Conservation (phyloP, 208 protist species). For the Wallacemonas sp. region DNA sequence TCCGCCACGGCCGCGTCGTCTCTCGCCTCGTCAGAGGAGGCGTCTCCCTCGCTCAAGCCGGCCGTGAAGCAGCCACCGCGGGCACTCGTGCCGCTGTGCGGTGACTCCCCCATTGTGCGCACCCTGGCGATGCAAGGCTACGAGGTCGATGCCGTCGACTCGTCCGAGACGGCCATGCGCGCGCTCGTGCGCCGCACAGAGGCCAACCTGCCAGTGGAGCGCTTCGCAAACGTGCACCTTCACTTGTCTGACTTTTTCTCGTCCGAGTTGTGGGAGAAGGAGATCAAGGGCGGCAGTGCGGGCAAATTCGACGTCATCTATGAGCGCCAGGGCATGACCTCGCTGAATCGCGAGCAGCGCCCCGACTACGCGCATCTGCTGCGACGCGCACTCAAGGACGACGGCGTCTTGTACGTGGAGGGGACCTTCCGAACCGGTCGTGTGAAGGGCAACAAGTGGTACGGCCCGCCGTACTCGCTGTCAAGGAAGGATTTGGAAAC, state of each 20-base stretch:
- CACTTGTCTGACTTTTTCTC: conserved; percentile 83
- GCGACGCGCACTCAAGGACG: conserved; percentile 78
- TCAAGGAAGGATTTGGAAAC: conserved; percentile 69
- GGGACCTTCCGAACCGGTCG: conserved; percentile 86
- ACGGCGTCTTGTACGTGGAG: conserved; percentile 88
- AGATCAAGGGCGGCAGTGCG: conserved; percentile 39
- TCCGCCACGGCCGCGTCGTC: neutral
- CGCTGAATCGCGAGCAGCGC: conserved; percentile 75
- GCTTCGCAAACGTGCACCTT: conserved; percentile 56
- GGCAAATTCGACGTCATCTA: conserved; percentile 88
- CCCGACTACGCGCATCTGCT: conserved; percentile 84
- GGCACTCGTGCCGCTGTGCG: conserved; percentile 88
- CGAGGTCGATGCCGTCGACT: conserved; percentile 84
- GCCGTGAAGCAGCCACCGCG: conserved; percentile 17
- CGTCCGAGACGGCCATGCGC: conserved; percentile 75
- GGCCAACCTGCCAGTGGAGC: conserved; percentile 34
- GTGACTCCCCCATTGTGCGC: conserved; percentile 83
- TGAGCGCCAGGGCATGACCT: conserved; percentile 85
- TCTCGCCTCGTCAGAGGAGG: neutral
- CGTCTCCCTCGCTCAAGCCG: conserved; percentile 4
- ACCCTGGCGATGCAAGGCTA: conserved; percentile 70
- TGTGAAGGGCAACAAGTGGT: conserved; percentile 77
- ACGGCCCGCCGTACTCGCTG: conserved; percentile 74
- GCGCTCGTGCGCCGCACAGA: conserved; percentile 68
- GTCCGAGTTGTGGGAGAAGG: conserved; percentile 70